phyloP scores from a whole-genome alignment of 139 green algal species.

The Chlorella sp. region DNA sequence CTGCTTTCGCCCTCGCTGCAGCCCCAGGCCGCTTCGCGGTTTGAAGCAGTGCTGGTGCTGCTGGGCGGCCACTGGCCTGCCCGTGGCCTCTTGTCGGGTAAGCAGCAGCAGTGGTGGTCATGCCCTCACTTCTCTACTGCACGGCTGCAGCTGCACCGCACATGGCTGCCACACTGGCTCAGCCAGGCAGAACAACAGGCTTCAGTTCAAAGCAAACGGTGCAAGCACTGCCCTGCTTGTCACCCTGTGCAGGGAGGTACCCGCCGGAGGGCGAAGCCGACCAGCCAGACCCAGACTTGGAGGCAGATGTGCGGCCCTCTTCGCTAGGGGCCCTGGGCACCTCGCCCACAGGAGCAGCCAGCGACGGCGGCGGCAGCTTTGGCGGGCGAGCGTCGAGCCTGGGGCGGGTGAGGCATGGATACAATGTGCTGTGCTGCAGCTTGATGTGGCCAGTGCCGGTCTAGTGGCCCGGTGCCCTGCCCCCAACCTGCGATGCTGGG shows the following conservation, averaged over 20 bases:
- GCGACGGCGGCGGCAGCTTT: slow-evolving; percentile 1
- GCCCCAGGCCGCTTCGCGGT: slow-evolving; percentile 58
- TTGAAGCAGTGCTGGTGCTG: slow-evolving; percentile 78
- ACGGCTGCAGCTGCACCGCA: too few relatives aligned
- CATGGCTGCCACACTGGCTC: too few relatives aligned
- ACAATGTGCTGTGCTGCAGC: neutral
- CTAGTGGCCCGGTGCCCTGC: neutral
- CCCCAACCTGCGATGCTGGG: neutral
- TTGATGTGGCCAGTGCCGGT: neutral
- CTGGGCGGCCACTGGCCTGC: slow-evolving; percentile 82
- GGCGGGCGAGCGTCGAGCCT: neutral
- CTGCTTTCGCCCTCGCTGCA: slow-evolving; percentile 56
- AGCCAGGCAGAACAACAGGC: too few relatives aligned
- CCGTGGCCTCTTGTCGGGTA: slow-evolving; percentile 80
- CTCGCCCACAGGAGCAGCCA: neutral
- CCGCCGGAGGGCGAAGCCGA: neutral
- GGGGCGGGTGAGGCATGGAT: neutral
- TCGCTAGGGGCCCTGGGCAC: neutral
- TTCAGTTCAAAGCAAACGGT: too few relatives aligned
- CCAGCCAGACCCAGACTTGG: neutral
- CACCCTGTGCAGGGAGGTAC: neutral
- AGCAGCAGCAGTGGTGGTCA: neutral
- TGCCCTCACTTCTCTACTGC: too few relatives aligned
- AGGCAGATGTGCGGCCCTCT: neutral
- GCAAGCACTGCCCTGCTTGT: too few relatives aligned